Conservation (phyloP, 208 protist species). For the Leishmania major region DNA sequence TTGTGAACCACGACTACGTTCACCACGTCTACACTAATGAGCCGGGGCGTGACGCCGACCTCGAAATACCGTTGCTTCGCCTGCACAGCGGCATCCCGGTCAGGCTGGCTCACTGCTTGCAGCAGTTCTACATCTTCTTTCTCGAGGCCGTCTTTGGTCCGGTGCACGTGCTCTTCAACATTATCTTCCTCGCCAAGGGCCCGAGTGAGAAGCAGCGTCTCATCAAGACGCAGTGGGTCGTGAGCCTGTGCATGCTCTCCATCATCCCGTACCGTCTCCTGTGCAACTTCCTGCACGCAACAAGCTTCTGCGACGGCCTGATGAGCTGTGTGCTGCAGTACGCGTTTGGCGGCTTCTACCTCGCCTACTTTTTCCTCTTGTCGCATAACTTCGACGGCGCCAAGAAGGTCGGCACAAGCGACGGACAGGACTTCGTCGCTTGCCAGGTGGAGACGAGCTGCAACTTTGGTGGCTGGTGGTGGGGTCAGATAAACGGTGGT, state of each 20-base stretch:
- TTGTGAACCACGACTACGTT: conserved; percentile 72
- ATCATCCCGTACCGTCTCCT: conserved; percentile 64
- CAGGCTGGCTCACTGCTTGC: conserved; percentile 64
- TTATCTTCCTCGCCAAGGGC: conserved; percentile 56
- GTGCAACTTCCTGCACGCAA: conserved; percentile 61
- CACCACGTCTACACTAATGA: conserved; percentile 87
- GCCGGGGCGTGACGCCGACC: conserved; percentile 60
- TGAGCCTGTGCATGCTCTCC: conserved; percentile 54
- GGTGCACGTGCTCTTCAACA: conserved; percentile 69
- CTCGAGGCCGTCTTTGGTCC: conserved; percentile 75
- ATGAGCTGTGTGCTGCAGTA: conserved; percentile 62
- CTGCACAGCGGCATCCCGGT: conserved; percentile 64
- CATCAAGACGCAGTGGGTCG: conserved; percentile 57
- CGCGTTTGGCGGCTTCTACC: conserved; percentile 75
- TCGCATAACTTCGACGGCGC: conserved; percentile 82
- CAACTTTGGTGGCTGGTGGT: conserved; percentile 80
- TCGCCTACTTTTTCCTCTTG: conserved; percentile 84
- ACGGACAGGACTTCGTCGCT: conserved; percentile 59
- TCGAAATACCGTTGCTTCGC: conserved; percentile 75
- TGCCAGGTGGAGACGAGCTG: conserved; percentile 76
- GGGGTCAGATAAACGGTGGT: conserved; percentile 78
- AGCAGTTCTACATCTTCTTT: conserved; percentile 77
- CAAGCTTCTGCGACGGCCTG: conserved; percentile 42
- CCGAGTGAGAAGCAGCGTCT: conserved; percentile 60
- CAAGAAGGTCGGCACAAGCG: conserved; percentile 62